Base-by-base conservation (phyloP, 768 basidiomycete genomes). In the Rhizopogon roseolus region DNA sequence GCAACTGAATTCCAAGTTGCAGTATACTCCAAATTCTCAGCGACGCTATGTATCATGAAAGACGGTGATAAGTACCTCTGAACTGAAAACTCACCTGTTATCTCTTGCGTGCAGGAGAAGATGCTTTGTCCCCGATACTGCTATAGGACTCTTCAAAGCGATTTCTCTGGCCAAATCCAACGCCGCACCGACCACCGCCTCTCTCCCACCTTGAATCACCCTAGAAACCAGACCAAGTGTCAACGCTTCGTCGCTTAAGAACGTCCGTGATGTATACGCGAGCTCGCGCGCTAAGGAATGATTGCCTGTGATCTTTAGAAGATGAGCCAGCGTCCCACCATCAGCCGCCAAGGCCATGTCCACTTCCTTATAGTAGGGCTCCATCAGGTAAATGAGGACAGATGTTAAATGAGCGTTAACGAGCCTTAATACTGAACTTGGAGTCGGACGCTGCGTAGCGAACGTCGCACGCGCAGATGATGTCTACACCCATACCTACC, bases 291-390 rank as follows among this genome's bases (percentile, higher is more conserved):
- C 70, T 11, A 88, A 74, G 2, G 86, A 89, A 28, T 81, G 76
- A 68, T 92, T 93, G 0, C 84, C 90, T 0, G 80, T 79, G 43
- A 90, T 76, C 61, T 90, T 90, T 0, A 89, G 90, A 6, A 95
- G 73, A 49, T 85, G 83, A 1, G 93, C 89, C 6, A 96, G 80
- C 0, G 90, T 84, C 0, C 94, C 94, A 39, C 94, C 84, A 64
- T 95, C 93, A 0, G 93, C 86, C 2, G 93, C 93, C 0, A 96
- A 74, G 0, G 89, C 93, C 25, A 93, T 78, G 62, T 93, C 89
- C 3, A 92, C 85, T 76, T 95, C 90, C 90, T 92, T 62, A 41
- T 10, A 22, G 34, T n/a, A 39, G 19, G 34, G 8, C n/a, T n/a
- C 43, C 25, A 14, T 53, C 41, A 48, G 16, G 40, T 27, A 58